Base-by-base conservation (phyloP, 2,329 filamentous ascomycete genomes). In the Ophiosphaerella narmari region DNA sequence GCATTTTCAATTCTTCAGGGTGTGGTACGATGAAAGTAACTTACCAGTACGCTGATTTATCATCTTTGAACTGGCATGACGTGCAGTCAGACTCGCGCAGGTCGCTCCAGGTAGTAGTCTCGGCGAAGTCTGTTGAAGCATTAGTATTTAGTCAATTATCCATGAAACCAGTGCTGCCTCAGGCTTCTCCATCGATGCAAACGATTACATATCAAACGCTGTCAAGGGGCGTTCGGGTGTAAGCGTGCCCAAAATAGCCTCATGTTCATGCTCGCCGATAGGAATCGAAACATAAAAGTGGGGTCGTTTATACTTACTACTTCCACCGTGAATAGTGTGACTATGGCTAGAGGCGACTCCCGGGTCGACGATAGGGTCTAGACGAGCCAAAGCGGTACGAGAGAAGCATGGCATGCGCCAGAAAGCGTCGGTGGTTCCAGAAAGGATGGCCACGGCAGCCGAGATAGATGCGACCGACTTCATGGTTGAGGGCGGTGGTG, bases 341-440 rank as follows among this genome's bases (percentile, higher is more conserved):
- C 54, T 60, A 56, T 73, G 70, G 23, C 52, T 60, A 5, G 68
- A 65, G 32, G 66, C 55, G 12, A 55, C 43, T 31, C 63, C 68
- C 4, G 57, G 55, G 47, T 70, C 62, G 40, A 72, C 68, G 34
- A 73, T 67, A 38, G 64, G 74, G 78, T 68, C 91, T 74, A 67
- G 74, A 46, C 82, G 84, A 60, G 82, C 83, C 42, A 79, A 76
- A 41, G 82, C 82, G 60, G 86, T 78, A 62, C 86, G 82, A 36
- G 82, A 79, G 59, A 84, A 78, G 65, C 86, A 86, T 67, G 84
- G 83, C 78, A 90, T 90, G 64, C 82, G 85, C 68, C 89, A 82
- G 67, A 90, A 88, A 46, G 86, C 86, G 62, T 88, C 84, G 37
- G 84, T 66, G 21, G 69, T 63, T 40, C 69, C 67, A 13, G 71